Base-by-base conservation (phyloP, 345 rosid genomes). In the Orychophragmus violaceus region DNA sequence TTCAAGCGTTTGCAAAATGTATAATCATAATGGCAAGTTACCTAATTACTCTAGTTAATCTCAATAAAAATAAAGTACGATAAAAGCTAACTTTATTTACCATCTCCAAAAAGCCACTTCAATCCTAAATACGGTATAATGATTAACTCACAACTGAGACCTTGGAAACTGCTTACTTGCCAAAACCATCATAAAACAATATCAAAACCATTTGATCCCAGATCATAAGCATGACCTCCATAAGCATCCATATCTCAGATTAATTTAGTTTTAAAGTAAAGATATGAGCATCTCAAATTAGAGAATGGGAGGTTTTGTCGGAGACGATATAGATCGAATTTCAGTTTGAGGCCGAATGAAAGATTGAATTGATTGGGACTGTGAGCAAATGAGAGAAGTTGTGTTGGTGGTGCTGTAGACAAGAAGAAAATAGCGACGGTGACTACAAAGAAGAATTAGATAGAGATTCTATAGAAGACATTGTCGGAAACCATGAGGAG, bases 401-500 rank as follows among this genome's bases (percentile, higher is more conserved):
- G 87, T 64, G 80, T 77, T 81, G 60, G 84, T 85, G 67, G 82
- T 77, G 76, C 78, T 85, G 70, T 82, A 76, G 51, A 93, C 81
- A 85, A 85, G 83, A 88, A 82, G 55, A 92, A 61, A 54, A 75
- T 79, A 16, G 86, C 96, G 2, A 85, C 66, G 24, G 97, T 82
- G 76, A 70, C 59, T 24, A 90, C 50, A 16, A 87, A 79, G 61
- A 93, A 68, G 29, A 69, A 41, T 49, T 84, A 30, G n/a, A 79
- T 56, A 49, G 66, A 16, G 59, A 86, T 75, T 77, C 66, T 86
- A 78, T 53, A n/a, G n/a, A n/a, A 86, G 27, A 79, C 71, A 70
- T 89, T 87, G n/a, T 87, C 96, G 28, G 85, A 77, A 78, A 72
- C 86, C 95, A 92, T 5, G 88, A 77, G 22, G 93, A 80, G 76